Evolutionary conservation across 2,329 filamentous ascomycete genomes (phyloP), one percentile per base, ranked within the genome.

Genomic region (Lasiodiplodia theobromae): DNA sequence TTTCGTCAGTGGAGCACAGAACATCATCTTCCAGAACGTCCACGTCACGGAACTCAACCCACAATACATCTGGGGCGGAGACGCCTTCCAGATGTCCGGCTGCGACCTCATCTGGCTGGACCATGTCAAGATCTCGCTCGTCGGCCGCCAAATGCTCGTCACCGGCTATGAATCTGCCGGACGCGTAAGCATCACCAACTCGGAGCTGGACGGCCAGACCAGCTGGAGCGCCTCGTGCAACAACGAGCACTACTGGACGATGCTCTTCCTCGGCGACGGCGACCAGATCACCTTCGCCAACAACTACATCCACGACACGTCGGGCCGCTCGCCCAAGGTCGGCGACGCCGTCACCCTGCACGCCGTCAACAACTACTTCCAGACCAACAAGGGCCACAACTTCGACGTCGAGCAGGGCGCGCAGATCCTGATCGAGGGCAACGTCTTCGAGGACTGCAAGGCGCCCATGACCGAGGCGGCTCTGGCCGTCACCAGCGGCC

Each of bases 131-230:
- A 75, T 82, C 71, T 82, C 81, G 3, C 75, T 81, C 23, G 79
- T 84, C 60, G 82, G 82, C 8, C 81, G 83, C 66, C 82, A 84
- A 76, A 79, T 82, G 72, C 75, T 83, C 58, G 78, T 81, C 68
- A 75, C 75, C 2, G 79, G 79, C 10, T 76, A 76, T 54, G 71
- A 71, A 34, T 70, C 75, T 5, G 77, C 76, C 34, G 76, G 78
- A 21, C 78, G 77, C 6, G 77, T 84, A 0, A 84, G 83, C 1
- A 77, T 85, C 60, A 82, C 82, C 11, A 85, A 85, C 78, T 82
- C 77, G 71, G 81, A 82, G 47, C 80, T 85, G 69, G 78, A 85
- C 66, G 83, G 83, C 6, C 69, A 71, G 1, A 83, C 83, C 0
- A 74, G 72, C 28, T 82, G 79, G 72, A 84, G 82, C 0, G 77